A percentile compares a stretch with the other conserved stretches of the same genome.
phyloP scores from a whole-genome alignment of 2,329 filamentous ascomycete genomes.

The Ilyonectria sp. region DNA sequence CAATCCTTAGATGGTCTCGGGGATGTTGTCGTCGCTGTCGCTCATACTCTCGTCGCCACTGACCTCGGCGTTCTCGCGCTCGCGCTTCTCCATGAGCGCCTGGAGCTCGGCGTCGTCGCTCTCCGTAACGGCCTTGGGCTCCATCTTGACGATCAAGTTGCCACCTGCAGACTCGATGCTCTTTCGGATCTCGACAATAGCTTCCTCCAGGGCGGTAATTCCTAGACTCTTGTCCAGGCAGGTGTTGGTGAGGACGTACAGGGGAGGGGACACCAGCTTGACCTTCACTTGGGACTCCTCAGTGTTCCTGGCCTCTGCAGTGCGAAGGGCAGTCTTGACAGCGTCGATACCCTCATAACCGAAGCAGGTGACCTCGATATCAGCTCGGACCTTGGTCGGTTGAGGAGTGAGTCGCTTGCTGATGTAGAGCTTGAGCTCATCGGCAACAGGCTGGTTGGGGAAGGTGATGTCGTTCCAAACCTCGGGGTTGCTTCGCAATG shows the following conservation, averaged over 20 bases:
- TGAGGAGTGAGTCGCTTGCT: constrained; percentile 96
- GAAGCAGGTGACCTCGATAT: constrained; percentile 96
- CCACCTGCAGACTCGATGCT: constrained; percentile 86
- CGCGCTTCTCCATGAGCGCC: constrained; percentile 98
- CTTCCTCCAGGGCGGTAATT: constrained; percentile 87
- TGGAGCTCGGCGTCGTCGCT: constrained; percentile 97
- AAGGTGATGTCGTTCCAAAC: constrained; percentile 96
- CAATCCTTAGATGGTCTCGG: constrained; percentile 56
- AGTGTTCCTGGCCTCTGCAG: constrained; percentile 93
- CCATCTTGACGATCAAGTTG: constrained; percentile 93
- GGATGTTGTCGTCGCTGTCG: constrained; percentile 89
- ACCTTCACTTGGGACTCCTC: constrained; percentile 96
- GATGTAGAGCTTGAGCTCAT: constrained; percentile 96
- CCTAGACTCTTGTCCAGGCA: constrained; percentile 93
- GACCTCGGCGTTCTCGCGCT: constrained; percentile 97
- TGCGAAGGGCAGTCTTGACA: constrained; percentile 92
- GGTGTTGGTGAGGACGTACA: constrained; percentile 96
- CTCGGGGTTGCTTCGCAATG: constrained; percentile 82
- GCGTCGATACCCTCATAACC: constrained; percentile 99
- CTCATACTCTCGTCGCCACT: constrained; percentile 97
- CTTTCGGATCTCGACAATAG: constrained; percentile 87
- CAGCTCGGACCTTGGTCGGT: constrained; percentile 98
- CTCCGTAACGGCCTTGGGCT: constrained; percentile 98
- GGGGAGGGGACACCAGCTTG: constrained; percentile 95
- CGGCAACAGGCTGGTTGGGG: constrained; percentile 85